These are phyloP conservation scores for Thinopyrum elongatum DNA, from an alignment of 176 grass and related monocot genomes.

Conservation along the genomic window DNA sequence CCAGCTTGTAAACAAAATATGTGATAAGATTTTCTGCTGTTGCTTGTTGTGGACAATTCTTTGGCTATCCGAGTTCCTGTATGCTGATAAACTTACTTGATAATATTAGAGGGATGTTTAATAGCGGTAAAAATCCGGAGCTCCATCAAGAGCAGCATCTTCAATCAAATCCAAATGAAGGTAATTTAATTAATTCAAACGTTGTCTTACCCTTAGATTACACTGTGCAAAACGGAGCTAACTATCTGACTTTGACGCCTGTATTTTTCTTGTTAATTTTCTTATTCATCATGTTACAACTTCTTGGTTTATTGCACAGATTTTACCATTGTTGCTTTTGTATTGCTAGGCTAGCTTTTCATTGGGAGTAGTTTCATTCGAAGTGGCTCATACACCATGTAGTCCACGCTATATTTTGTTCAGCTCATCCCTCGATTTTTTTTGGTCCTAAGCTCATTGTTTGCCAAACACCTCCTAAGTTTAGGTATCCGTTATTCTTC, in stretches of 20 bases:
- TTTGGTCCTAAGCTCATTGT: too few relatives aligned
- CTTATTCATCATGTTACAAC: background rate
- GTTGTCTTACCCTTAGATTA: background rate
- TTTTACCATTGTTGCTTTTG: background rate
- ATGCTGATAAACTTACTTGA: background rate
- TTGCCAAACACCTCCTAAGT: background rate
- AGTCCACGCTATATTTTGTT: background rate
- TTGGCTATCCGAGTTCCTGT: background rate
- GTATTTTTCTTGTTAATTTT: background rate
- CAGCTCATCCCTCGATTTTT: too few relatives aligned
- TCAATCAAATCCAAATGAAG: background rate
- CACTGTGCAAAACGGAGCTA: background rate
- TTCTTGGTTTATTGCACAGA: background rate
- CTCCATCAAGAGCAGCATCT: background rate
- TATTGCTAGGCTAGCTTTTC: background rate
- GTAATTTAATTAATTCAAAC: background rate
- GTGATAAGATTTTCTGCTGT: background rate
- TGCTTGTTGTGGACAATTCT: background rate
- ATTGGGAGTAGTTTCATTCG: background rate
- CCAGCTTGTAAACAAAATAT: background rate
- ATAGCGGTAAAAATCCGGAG: background rate
- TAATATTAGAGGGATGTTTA: background rate
- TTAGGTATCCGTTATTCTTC: background rate
- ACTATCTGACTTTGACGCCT: background rate
- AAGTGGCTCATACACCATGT: background rate